These are phyloP conservation scores for Chalciporus sp. DNA, from an alignment of 1,284 basidiomycete genomes.

Conservation along the genomic window DNA sequence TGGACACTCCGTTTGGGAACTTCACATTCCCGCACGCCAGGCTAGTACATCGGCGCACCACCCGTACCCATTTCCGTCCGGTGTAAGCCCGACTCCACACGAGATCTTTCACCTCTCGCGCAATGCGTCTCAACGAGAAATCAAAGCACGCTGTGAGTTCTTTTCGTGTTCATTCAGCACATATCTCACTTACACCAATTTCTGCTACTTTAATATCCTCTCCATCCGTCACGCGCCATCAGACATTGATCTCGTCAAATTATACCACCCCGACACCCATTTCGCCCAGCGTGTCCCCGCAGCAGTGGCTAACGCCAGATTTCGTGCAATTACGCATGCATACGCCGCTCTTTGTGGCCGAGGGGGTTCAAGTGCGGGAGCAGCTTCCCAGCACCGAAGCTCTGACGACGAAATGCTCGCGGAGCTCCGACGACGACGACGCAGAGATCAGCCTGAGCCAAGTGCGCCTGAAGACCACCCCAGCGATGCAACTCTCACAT, in stretches of 20 bases:
- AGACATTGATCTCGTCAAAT: constrained; percentile 59
- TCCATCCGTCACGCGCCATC: background rate
- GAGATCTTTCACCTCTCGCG: constrained; percentile 55
- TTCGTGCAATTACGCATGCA: constrained; percentile 51
- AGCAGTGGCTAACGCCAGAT: constrained; percentile 44
- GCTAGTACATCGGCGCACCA: constrained; percentile 8
- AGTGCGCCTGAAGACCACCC: background rate
- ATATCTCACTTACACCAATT: background rate
- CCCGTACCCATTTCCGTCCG: constrained; percentile 43
- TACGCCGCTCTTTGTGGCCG: constrained; percentile 43
- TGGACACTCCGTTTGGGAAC: background rate
- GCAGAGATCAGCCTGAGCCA: constrained; percentile 5
- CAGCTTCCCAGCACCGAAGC: constrained; percentile 6
- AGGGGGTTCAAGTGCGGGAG: background rate
- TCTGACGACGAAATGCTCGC: constrained; percentile 37
- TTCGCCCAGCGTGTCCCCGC: constrained; percentile 35
- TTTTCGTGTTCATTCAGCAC: background rate
- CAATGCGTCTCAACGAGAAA: constrained; percentile 45
- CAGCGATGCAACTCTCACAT: constrained; percentile 15
- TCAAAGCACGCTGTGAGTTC: constrained; percentile 53
- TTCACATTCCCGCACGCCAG: background rate
- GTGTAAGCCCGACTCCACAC: constrained; percentile 47
- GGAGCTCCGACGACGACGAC: constrained; percentile 43
- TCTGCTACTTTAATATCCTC: background rate
- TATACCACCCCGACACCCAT: constrained; percentile 52